Conservation (phyloP, 192 early-diverging fungal species). For the Lobosporangium transversale region DNA sequence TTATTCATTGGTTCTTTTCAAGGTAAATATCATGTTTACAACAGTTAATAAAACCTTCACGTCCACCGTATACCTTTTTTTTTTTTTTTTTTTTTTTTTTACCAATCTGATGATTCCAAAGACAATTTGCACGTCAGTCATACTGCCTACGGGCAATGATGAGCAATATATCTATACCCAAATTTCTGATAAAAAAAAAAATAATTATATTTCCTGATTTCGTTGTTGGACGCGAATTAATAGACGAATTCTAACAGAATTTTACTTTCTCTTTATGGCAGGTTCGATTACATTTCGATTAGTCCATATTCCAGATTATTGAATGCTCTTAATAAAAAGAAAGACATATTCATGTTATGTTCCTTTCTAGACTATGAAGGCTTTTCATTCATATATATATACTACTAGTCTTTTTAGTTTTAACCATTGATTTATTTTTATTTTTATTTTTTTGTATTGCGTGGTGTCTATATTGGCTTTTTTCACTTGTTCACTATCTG, state of each 20-base stretch:
- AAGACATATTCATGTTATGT: too few species aligned
- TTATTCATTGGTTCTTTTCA: background rate
- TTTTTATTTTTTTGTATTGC: too few species aligned
- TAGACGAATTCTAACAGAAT: too few species aligned
- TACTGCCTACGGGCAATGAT: slow-evolving; percentile 35
- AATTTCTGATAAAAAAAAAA: slow-evolving; percentile 37
- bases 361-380: too few species aligned
- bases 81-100: background rate
- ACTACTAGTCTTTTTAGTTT: too few species aligned
- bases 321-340: too few species aligned
- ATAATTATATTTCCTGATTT: background rate
- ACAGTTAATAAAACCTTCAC: background rate
- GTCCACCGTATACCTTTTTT: background rate
- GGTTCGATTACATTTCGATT: too few species aligned
- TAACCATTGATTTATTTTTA: too few species aligned
- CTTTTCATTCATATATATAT: too few species aligned
- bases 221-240: too few species aligned
- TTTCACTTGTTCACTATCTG: slow-evolving; percentile 6
- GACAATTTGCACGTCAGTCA: slow-evolving; percentile 55
- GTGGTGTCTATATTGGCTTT: too few species aligned
- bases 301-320: too few species aligned
- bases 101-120: slow-evolving; percentile 43
- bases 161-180: slow-evolving; percentile 51
- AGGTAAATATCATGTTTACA: background rate
- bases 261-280: background rate